Evolutionary conservation across 345 rosid genomes (phyloP), one percentile per base, ranked within the genome.

Genomic region (Corchorus capsularis): DNA sequence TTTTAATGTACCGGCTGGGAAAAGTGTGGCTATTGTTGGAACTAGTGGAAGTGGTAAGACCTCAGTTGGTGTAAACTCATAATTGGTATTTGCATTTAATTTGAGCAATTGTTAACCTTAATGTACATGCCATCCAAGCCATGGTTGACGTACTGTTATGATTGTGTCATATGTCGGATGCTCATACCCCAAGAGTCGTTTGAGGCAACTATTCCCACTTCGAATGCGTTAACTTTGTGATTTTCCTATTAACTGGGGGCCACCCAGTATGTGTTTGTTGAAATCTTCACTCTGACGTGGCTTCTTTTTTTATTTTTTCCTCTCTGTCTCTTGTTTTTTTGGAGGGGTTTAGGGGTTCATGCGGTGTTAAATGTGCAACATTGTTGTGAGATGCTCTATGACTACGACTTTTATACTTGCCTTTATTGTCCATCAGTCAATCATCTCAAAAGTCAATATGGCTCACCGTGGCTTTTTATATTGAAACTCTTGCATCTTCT

Each of bases 11-110:
- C 97, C 97, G 14, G 95, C 97, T 68, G 99, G 97, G 73, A 94
- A 92, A 81, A 96, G 98, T 83, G 93, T 93, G 80, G 99, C 99
- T 75, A 91, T 96, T 82, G 98, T 93, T 77, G 98, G 99, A 77
- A 94, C 99, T n/a, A 96, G 99, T 76, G 98, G 98, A 74, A 96
- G 99, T 61, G 98, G 98, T 92, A 89, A 82, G 89, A 35, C 57
- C 79, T 78, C 52, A 11, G 35, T 72, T 46, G 47, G 47, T 61
- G 41, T 52, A 35, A 69, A 63, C 49, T 53, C n/a, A 46, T 2
- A 13, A 63, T 61, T 47, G 63, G 54, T 70, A 1, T 69, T 17
- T 74, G 46, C 65, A 17, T 64, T 70, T 53, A 32, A 10, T 69
- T 52, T 15, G 60, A 35, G 35, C 46, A 34, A 4, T 27, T 32